phyloP scores from a whole-genome alignment of 805 yeast species.

The Yarrowia sp. region DNA sequence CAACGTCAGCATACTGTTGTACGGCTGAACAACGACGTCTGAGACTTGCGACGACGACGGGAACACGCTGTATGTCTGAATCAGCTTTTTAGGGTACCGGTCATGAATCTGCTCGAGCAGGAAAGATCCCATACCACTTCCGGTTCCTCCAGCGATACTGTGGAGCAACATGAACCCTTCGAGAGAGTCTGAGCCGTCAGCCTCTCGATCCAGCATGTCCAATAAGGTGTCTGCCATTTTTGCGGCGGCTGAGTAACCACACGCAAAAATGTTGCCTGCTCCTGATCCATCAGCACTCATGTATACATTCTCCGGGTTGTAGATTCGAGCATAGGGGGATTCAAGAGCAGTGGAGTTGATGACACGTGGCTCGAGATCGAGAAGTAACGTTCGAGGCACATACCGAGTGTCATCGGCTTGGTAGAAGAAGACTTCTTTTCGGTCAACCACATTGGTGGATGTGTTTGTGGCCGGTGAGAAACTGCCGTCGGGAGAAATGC shows the following conservation, averaged over 20 bases:
- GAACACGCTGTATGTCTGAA: constrained; percentile 86
- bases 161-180: constrained; percentile 92
- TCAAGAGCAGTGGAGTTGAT: constrained; percentile 64
- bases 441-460: constrained; percentile 58
- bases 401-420: constrained; percentile 75
- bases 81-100: constrained; percentile 78
- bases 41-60: constrained; percentile 80
- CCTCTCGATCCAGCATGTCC: constrained; percentile 85
- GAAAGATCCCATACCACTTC: constrained; percentile 91
- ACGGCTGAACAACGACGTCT: constrained; percentile 98
- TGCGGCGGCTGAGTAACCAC: constrained; percentile 81
- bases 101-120: constrained; percentile 80
- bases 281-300: constrained; percentile 84
- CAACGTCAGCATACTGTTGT: constrained; percentile 84
- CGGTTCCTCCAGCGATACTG: constrained; percentile 98
- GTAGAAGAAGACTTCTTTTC: constrained; percentile 83
- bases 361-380: constrained; percentile 89
- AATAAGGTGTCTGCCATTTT: constrained; percentile 72
- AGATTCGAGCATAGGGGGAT: constrained; percentile 63
- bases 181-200: constrained; percentile 86
- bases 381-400: constrained; percentile 84
- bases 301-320: constrained; percentile 83
- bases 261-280: constrained; percentile 96
- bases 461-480: constrained; percentile 42
- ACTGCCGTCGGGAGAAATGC: constrained; percentile 69